Evolutionary conservation across 2,329 filamentous ascomycete species (phyloP).

Genomic region (Purpureocillium lavendulum): DNA sequence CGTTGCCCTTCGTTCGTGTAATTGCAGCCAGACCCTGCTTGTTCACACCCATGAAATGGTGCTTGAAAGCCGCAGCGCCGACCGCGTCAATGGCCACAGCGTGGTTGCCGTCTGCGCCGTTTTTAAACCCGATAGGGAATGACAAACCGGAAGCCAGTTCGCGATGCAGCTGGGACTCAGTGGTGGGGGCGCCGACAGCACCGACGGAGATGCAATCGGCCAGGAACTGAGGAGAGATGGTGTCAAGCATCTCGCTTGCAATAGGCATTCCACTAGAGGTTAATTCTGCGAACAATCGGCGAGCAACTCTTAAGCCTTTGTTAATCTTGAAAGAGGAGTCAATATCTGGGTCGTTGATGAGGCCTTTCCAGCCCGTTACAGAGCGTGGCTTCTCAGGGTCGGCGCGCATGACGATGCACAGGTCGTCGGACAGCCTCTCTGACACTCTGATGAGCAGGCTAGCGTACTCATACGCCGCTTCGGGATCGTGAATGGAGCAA

Average conservation of each 20-base stretch:
- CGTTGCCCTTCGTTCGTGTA: slow-evolving; percentile 85
- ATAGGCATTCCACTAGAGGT: slow-evolving; percentile 86
- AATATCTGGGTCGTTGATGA: slow-evolving; percentile 98
- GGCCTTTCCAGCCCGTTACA: slow-evolving; percentile 96
- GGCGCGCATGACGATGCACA: slow-evolving; percentile 93
- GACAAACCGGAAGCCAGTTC: slow-evolving; percentile 91
- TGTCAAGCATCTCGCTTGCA: slow-evolving; percentile 96
- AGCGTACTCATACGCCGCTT: slow-evolving; percentile 81
- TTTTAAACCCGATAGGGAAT: slow-evolving; percentile 99
- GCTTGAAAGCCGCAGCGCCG: slow-evolving; percentile 72
- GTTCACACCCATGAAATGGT: slow-evolving; percentile 98
- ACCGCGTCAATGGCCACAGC: slow-evolving; percentile 93
- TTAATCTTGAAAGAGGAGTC: slow-evolving; percentile 98
- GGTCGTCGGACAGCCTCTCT: slow-evolving; percentile 70
- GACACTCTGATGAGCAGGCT: slow-evolving; percentile 67
- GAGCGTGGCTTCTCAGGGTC: slow-evolving; percentile 99
- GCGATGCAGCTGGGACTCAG: slow-evolving; percentile 91
- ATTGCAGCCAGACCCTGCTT: slow-evolving; percentile 96
- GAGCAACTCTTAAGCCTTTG: slow-evolving; percentile 88
- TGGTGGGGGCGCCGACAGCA: slow-evolving; percentile 91
- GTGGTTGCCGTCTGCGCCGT: slow-evolving; percentile 89
- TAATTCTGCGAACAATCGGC: slow-evolving; percentile 87
- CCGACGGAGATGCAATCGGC: slow-evolving; percentile 93
- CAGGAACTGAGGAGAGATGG: slow-evolving; percentile 95
- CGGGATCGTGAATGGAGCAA: slow-evolving; percentile 95